A percentile compares a stretch with the other conserved stretches of the same genome.
phyloP scores from a whole-genome alignment of 331 rosid genomes.

The Saraca asoca region DNA sequence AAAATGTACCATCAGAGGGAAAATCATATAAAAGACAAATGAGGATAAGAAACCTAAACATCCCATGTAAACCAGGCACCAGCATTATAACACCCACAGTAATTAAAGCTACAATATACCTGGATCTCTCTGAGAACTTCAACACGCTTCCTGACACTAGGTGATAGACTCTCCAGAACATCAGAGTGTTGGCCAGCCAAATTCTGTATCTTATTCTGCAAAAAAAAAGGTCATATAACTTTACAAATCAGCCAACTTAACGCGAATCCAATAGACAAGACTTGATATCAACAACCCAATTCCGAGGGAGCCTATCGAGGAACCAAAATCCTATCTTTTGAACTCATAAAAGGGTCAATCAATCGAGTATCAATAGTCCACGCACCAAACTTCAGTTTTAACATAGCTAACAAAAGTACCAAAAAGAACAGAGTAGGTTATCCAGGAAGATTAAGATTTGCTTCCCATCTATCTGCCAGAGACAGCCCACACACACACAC shows the following conservation, averaged over 20 bases:
- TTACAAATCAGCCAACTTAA: not conserved
- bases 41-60: too few species aligned
- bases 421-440: too few species aligned
- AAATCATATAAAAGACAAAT: too few species aligned
- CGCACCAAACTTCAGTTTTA: too few species aligned
- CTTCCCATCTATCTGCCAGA: too few species aligned
- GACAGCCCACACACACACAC: too few species aligned
- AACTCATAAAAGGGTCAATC: not conserved
- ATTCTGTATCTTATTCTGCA: conserved; percentile 74
- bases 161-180: conserved; percentile 56
- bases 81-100: too few species aligned
- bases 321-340: not conserved
- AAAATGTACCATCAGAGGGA: too few species aligned
- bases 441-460: too few species aligned
- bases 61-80: too few species aligned
- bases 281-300: not conserved
- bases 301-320: not conserved
- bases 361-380: too few species aligned
- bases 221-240: conserved; percentile 1
- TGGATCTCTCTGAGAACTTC: conserved; percentile 81
- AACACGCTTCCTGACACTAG: conserved; percentile 73
- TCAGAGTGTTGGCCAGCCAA: conserved; percentile 76
- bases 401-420: too few species aligned
- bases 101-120: conserved; percentile 37
- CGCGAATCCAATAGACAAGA: not conserved